Evolutionary conservation across 2,329 filamentous ascomycete genomes (phyloP).

Genomic region (Elsinoe batatas): DNA sequence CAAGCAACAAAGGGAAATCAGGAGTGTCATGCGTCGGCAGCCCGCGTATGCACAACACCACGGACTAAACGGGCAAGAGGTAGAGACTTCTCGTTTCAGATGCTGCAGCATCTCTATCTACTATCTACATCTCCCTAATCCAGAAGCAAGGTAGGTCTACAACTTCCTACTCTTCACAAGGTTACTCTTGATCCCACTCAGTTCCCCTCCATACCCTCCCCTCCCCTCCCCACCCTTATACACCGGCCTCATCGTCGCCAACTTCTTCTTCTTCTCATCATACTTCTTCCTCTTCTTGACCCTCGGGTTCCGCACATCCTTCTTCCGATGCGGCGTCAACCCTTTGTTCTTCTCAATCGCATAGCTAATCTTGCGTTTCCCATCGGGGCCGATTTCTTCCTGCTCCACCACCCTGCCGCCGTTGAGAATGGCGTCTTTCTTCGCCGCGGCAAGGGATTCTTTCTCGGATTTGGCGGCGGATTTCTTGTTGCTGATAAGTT

Average conservation of each 20-base stretch:
- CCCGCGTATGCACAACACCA: too few relatives aligned
- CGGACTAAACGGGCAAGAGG: too few relatives aligned
- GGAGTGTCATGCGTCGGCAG: too few relatives aligned
- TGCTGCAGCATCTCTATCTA: neutral
- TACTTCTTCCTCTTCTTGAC: conserved; percentile 98
- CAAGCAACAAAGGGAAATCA: neutral
- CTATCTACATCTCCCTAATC: neutral
- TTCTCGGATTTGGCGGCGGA: conserved; percentile 62
- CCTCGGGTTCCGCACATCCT: conserved; percentile 87
- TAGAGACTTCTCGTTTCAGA: too few relatives aligned
- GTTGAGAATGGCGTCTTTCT: conserved; percentile 44
- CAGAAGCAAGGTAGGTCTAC: conserved; percentile 32
- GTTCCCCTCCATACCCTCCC: conserved; percentile 81
- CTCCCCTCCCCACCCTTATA: conserved; percentile 79
- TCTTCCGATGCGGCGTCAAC: conserved; percentile 76
- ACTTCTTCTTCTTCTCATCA: conserved; percentile 95
- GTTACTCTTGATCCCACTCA: conserved; percentile 89
- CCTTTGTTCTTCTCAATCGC: conserved; percentile 98
- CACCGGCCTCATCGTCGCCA: conserved; percentile 72
- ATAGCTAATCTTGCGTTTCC: conserved; percentile 87
- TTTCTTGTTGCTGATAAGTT: conserved; percentile 66
- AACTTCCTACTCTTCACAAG: conserved; percentile 90
- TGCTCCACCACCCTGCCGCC: conserved; percentile 55
- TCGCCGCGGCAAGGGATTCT: conserved; percentile 53
- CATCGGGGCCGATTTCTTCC: conserved; percentile 65